These are phyloP conservation scores for Tephrocybe rancida DNA, from an alignment of 768 basidiomycete species.

Conservation along the genomic window DNA sequence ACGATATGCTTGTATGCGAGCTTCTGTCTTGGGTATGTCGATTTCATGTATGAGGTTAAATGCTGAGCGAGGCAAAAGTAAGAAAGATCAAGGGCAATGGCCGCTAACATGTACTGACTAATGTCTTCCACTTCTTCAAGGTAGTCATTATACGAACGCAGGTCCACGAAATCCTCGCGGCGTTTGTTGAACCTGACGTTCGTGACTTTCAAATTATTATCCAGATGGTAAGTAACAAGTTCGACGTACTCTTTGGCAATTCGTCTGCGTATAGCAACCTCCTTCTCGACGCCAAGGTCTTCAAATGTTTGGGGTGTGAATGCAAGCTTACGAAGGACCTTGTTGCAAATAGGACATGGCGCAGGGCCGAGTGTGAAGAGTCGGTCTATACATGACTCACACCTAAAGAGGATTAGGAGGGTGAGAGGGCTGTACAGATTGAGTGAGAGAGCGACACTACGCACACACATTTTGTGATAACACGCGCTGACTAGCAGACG, in stretches of 20 bases:
- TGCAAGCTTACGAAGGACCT: constrained; percentile 87
- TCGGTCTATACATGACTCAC: constrained; percentile 97
- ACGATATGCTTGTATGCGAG: constrained; percentile 76
- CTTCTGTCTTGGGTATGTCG: constrained; percentile 80
- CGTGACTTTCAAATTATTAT: neutral
- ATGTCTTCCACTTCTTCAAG: constrained; percentile 96
- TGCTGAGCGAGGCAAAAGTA: no score
- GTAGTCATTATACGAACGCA: constrained; percentile 90
- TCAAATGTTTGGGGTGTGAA: constrained; percentile 96
- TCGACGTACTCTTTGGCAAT: constrained; percentile 87
- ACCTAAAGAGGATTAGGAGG: constrained; percentile 52
- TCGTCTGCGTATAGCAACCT: constrained; percentile 85
- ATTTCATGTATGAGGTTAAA: constrained; percentile 96
- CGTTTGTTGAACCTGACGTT: constrained; percentile 87
- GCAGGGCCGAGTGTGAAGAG: constrained; percentile 95
- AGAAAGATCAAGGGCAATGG: constrained; percentile 6
- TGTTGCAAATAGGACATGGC: constrained; percentile 92
- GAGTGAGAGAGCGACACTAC: neutral
- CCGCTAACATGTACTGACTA: constrained; percentile 29
- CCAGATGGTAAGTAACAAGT: neutral
- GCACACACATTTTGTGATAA: constrained; percentile 93
- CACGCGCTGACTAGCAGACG: constrained; percentile 93
- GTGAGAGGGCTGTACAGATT: neutral
- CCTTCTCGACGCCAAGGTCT: constrained; percentile 90
- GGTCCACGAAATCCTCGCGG: constrained; percentile 82